A percentile compares a stretch with the other conserved stretches of the same genome.
Evolutionary conservation across 495 filamentous ascomycete genomes (phyloP).

Genomic region (Rhizodiscina lignyota): DNA sequence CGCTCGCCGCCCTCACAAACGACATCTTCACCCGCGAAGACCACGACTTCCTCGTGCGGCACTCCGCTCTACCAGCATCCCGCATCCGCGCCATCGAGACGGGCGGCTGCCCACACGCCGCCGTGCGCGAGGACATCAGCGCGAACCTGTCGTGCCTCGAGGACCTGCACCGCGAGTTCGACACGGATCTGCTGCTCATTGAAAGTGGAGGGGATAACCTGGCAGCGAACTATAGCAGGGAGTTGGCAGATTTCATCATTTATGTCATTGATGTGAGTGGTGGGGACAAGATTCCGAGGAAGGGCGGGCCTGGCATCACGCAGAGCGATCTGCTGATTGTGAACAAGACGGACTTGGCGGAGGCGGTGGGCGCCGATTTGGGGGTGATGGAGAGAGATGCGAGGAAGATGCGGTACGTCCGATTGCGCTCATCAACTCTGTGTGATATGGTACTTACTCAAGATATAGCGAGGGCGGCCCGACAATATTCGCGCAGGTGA

Average conservation of each 20-base stretch:
- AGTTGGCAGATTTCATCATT: constrained; percentile 91
- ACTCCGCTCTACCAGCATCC: constrained; percentile 61
- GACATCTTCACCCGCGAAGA: constrained; percentile 98
- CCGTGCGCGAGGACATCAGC: constrained; percentile 91
- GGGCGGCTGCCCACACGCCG: constrained; percentile 92
- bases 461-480: constrained; percentile 58
- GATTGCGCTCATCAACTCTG: not conserved
- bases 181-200: constrained; percentile 66
- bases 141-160: constrained; percentile 87
- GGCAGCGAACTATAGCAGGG: constrained; percentile 85
- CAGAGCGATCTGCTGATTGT: constrained; percentile 83
- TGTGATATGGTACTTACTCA: not conserved
- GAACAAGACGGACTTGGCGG: constrained; percentile 92
- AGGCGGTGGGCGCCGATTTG: constrained; percentile 81
- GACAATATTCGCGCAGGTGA: constrained; percentile 94
- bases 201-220: constrained; percentile 93
- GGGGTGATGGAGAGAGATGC: constrained; percentile 91
- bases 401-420: constrained; percentile 56
- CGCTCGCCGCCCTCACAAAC: constrained; percentile 91
- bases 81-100: constrained; percentile 96
- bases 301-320: constrained; percentile 93
- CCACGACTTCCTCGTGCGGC: constrained; percentile 82
- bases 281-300: constrained; percentile 93
- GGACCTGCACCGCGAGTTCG: constrained; percentile 60
- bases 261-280: constrained; percentile 96